Conservation (phyloP, 129 eudicot genomes). For the Escallonia herrerae region DNA sequence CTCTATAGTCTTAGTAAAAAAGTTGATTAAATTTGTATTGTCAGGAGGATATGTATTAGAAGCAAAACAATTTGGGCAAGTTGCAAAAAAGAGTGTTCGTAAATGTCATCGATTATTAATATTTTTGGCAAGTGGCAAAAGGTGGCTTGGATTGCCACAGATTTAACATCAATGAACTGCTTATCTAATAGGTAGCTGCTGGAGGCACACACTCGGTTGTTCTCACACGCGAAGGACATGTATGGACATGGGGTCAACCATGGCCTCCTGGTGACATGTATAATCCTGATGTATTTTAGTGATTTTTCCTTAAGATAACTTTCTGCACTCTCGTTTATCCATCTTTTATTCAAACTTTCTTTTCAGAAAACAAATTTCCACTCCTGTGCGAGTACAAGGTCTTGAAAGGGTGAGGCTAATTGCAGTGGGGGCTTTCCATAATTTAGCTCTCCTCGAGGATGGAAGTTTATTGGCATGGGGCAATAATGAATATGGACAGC, state of each 20-base stretch:
- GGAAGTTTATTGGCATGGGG: conserved; percentile 97
- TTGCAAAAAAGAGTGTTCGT: too few relatives aligned
- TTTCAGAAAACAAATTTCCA: conserved; percentile 88
- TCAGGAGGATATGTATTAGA: background rate
- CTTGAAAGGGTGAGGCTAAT: conserved; percentile 81
- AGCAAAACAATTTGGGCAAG: background rate
- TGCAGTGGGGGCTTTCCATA: conserved; percentile 98
- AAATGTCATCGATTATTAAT: background rate
- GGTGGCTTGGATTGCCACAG: background rate
- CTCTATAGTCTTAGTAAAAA: background rate
- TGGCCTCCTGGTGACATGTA: conserved; percentile 99
- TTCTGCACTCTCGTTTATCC: background rate
- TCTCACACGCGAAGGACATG: conserved; percentile 90
- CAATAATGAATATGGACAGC: conserved; percentile 96
- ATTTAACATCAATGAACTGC: conserved; percentile 4
- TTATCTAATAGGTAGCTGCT: conserved; percentile 78
- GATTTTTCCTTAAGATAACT: conserved; percentile 1
- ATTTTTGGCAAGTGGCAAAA: background rate
- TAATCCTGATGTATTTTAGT: background rate
- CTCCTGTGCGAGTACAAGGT: conserved; percentile 97
- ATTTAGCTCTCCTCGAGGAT: conserved; percentile 83
- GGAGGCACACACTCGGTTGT: conserved; percentile 99
- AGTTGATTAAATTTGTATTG: background rate
- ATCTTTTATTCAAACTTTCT: background rate
- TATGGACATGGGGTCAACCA: conserved; percentile 99